Evolutionary conservation across 2,329 filamentous ascomycete genomes (phyloP), one percentile per base, ranked within the genome.

Genomic region (Cytospora piceicola): DNA sequence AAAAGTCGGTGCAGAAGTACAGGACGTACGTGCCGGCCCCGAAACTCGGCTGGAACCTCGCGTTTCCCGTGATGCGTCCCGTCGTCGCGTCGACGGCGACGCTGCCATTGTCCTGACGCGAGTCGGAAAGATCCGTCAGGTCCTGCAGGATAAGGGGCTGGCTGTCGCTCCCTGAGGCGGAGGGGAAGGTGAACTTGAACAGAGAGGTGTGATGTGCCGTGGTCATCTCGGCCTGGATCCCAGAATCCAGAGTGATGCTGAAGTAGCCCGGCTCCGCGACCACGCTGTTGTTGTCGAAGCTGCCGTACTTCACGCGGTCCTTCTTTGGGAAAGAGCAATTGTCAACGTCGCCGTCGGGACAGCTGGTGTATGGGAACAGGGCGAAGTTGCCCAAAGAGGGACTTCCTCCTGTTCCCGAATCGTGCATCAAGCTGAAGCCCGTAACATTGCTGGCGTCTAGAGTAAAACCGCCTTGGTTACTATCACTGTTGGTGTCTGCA

Each of bases 311-410:
- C 58, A 57, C 78, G 68, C 72, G 81, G 69, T 72, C 69, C 66
- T 75, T 77, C 70, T 85, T 85, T 14, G 84, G 82, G 71, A 86
- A 92, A 15, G 78, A 79, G 74, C 90, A 92, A 9, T 79, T 78
- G 70, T 91, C 80, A 62, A 92, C 75, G 49, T 88, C 83, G 67
- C 90, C 85, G 17, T 79, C 81, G 0, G 83, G 80, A 69, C 90
- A 93, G 51, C 80, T 79, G 4, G 83, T 77, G 68, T 91, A 89
- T 0, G 89, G 82, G 69, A 93, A 92, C 1, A 93, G 78, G 0
- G 90, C 88, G 61, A 93, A 93, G 72, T 91, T 92, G 17, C 90
- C 90, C 20, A 92, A 77, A 4, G 88, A 91, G 0, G 89, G 85
- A 1, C 77, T 75, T 9, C 81, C 81, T 27, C 85, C 85, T 0